These are phyloP conservation scores for Lyophyllum decastes DNA, from an alignment of 768 basidiomycete genomes.

Conservation along the genomic window DNA sequence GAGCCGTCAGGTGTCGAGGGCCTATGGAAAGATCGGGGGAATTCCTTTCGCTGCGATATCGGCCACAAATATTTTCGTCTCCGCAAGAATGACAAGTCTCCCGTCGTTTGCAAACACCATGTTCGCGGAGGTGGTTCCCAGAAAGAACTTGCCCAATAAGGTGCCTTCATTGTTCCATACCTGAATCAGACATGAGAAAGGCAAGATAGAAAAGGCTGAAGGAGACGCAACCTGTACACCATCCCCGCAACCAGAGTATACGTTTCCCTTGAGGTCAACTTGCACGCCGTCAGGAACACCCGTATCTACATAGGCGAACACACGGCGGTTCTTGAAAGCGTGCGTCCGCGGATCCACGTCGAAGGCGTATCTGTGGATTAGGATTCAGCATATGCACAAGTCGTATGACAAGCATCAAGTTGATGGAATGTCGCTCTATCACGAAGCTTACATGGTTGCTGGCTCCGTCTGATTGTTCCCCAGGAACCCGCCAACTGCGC, in stretches of 20 bases:
- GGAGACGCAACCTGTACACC: conserved; percentile 54
- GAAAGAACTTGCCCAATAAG: conserved; percentile 67
- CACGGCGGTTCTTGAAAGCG: conserved; percentile 57
- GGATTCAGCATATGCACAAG: background rate
- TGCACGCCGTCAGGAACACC: conserved; percentile 71
- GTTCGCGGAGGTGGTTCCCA: conserved; percentile 43
- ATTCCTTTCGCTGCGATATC: conserved; percentile 41
- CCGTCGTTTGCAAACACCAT: conserved; percentile 47
- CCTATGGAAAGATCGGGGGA: conserved; percentile 10
- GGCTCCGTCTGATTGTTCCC: conserved; percentile 59
- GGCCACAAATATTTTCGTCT: conserved; percentile 49
- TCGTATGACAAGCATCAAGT: background rate
- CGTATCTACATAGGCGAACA: conserved; percentile 68
- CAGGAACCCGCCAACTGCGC: conserved; percentile 42
- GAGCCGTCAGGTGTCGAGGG: background rate
- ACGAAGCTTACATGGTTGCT: conserved; percentile 60
- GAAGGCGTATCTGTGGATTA: conserved; percentile 58
- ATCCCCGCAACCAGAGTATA: conserved; percentile 70
- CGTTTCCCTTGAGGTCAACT: conserved; percentile 63
- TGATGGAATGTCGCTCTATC: background rate
- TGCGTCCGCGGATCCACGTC: conserved; percentile 62
- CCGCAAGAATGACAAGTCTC: conserved; percentile 45
- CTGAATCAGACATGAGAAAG: conserved; percentile 22
- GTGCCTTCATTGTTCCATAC: conserved; percentile 57
- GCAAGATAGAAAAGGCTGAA: background rate